Evolutionary conservation across 805 yeast species (phyloP), one percentile per base, ranked within the genome.

Genomic region (Ogataea methylovora): DNA sequence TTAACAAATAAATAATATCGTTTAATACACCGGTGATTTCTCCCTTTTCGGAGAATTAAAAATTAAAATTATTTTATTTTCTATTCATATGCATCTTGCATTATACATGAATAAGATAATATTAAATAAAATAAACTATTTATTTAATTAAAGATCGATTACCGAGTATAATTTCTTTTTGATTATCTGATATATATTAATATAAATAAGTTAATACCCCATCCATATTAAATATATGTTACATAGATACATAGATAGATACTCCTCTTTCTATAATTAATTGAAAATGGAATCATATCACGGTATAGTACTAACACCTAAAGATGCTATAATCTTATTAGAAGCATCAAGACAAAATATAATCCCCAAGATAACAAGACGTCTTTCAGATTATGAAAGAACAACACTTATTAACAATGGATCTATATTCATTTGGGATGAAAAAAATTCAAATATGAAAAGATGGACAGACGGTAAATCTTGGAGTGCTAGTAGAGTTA

Each of bases 391-490:
- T 17, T 57, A 58, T 20, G 85, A 81, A 50, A 58, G 84, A 17
- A 32, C 40, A 10, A 52, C 61, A 19, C 55, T 58, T 15, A 79
- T 82, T 27, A 55, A 56, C 15, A 65, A 76, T 8, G 85, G 85
- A 4, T 65, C 78, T 3, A 69, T 81, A 2, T 81, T 74, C 45
- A 71, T 79, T 8, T 81, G 87, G 87, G 79, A 76, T 50, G 88
- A 81, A 50, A 61, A 67, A 11, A 79, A 74, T 44, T 75, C 84
- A 28, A 81, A 77, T 13, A 79, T 82, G 76, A 70, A 76, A 41
- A 59, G 88, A 20, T 81, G 90, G 88, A 81, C 88, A 1, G 90
- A 81, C 48, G 85, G 88, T 14, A 70, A 71, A 41, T 65, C 70
- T 23, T 81, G 90, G 88, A 66, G 76, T 38, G 84, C 87, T 2